Percentiles rank a stretch among this genome's conserved stretches.
Conservation (phyloP, 192 early-diverging fungal species). For the Cladochytrium replicatum region DNA sequence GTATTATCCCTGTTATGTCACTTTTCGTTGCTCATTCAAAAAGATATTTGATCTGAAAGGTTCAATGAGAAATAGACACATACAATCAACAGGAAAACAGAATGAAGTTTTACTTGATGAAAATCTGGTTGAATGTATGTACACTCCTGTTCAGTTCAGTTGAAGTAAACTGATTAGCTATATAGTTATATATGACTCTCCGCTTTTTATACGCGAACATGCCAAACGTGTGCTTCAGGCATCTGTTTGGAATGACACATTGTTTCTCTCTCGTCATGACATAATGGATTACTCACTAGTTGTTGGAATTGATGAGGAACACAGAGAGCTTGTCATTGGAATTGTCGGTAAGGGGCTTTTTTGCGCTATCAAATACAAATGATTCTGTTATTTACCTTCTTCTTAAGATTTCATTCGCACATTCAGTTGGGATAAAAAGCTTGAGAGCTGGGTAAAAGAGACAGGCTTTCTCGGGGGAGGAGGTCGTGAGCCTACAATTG, state of each 20-base stretch:
- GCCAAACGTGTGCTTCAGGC: slow-evolving; percentile 74
- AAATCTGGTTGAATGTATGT: slow-evolving; percentile 77
- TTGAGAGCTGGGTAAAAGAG: slow-evolving; percentile 98
- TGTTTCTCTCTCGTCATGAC: slow-evolving; percentile 85
- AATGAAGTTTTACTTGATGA: slow-evolving; percentile 88
- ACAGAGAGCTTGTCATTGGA: slow-evolving; percentile 86
- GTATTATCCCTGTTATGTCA: not conserved
- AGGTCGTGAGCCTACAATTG: slow-evolving; percentile 87
- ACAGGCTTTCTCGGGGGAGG: slow-evolving; percentile 84
- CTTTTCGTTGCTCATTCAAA: slow-evolving; percentile 4
- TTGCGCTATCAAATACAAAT: not conserved
- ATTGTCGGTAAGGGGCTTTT: slow-evolving; percentile 66
- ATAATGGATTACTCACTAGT: slow-evolving; percentile 98
- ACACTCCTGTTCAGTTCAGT: not conserved
- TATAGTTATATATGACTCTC: slow-evolving; percentile 68
- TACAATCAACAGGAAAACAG: slow-evolving; percentile 70
- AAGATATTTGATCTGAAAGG: slow-evolving; percentile 90
- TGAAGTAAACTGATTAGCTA: slow-evolving; percentile 1
- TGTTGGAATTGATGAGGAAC: slow-evolving; percentile 82
- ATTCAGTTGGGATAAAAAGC: slow-evolving; percentile 98
- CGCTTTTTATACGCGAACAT: slow-evolving; percentile 84
- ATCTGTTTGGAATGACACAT: slow-evolving; percentile 87
- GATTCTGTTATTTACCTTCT: not conserved
- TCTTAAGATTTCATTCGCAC: slow-evolving; percentile 83
- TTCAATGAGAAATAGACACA: slow-evolving; percentile 89